phyloP scores from a whole-genome alignment of 768 basidiomycete genomes.

The Lanmaoa pseudosensibilis region DNA sequence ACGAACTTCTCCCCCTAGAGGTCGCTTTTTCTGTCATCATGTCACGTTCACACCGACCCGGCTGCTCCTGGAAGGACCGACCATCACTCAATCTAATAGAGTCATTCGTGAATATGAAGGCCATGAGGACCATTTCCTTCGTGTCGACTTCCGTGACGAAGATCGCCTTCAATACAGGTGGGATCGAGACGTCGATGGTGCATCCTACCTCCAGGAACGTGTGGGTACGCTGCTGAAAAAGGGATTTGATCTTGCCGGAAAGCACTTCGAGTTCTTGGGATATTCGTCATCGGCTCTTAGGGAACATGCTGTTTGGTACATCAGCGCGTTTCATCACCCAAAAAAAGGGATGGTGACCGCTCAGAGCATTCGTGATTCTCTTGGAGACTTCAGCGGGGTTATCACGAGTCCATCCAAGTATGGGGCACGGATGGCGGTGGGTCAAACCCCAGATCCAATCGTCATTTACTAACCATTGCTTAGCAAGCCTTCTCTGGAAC shows the following conservation, averaged over 20 bases:
- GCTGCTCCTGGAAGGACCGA: conserved; percentile 74
- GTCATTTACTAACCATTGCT: conserved; percentile 7
- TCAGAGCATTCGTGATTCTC: conserved; percentile 53
- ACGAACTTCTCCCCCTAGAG: conserved; percentile 28
- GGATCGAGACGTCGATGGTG: conserved; percentile 64
- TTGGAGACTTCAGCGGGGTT: conserved; percentile 69
- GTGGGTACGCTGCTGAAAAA: conserved; percentile 58
- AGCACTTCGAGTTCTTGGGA: conserved; percentile 75
- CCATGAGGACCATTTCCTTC: conserved; percentile 68
- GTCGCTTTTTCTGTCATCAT: conserved; percentile 67
- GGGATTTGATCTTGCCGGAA: conserved; percentile 71
- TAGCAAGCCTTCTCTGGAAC: conserved; percentile 82
- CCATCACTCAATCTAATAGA: conserved; percentile 73
- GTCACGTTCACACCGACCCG: conserved; percentile 77
- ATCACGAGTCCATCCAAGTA: conserved; percentile 69
- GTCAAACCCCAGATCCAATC: neutral
- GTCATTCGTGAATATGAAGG: conserved; percentile 68
- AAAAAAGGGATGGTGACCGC: conserved; percentile 50
- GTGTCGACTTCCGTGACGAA: conserved; percentile 86
- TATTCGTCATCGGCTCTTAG: conserved; percentile 79
- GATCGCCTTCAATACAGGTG: conserved; percentile 72
- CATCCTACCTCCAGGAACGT: conserved; percentile 52
- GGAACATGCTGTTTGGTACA: conserved; percentile 82
- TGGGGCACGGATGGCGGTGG: conserved; percentile 69
- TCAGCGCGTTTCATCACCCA: conserved; percentile 58